phyloP scores from a whole-genome alignment of 2,329 filamentous ascomycete genomes.

The Leptosphaerulina australis region DNA sequence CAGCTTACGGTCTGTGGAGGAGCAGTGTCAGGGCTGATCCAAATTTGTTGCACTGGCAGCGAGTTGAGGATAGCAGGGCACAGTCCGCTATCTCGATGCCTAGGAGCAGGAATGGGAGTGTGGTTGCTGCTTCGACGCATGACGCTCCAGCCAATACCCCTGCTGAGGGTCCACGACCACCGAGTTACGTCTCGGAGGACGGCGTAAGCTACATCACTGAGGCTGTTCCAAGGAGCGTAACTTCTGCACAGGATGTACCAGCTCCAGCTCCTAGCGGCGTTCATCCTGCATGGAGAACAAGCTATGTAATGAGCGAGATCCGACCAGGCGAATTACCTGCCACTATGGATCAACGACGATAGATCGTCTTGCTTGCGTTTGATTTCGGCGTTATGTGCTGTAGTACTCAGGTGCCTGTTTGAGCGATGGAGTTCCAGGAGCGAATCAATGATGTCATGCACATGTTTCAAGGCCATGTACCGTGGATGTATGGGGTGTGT shows the following conservation, averaged over 20 bases:
- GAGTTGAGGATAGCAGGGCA: constrained; percentile 49
- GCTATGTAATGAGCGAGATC: constrained; percentile 40
- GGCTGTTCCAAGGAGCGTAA: constrained; percentile 56
- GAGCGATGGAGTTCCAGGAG: constrained; percentile 9
- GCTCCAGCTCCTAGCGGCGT: constrained; percentile 40
- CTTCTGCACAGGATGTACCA: constrained; percentile 20
- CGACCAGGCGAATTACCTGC: constrained; percentile 24
- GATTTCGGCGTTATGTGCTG: background rate
- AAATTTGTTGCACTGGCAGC: constrained; percentile 80
- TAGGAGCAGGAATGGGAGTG: constrained; percentile 1
- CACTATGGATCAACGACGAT: constrained; percentile 2
- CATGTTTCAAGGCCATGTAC: constrained; percentile 3
- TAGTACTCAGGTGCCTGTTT: background rate
- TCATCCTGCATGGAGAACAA: constrained; percentile 47
- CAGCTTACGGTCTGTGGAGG: constrained; percentile 85
- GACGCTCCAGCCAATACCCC: background rate
- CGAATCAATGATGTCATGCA: constrained; percentile 6
- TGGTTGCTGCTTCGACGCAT: background rate
- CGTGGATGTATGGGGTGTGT: background rate
- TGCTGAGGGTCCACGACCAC: constrained; percentile 60
- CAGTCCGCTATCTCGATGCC: constrained; percentile 4
- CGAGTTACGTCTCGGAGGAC: constrained; percentile 77
- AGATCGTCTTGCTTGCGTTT: background rate
- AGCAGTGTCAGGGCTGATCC: constrained; percentile 83
- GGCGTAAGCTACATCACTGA: constrained; percentile 75